Evolutionary conservation across 192 early-diverging fungal species (phyloP).

Genomic region (Backusella circina): DNA sequence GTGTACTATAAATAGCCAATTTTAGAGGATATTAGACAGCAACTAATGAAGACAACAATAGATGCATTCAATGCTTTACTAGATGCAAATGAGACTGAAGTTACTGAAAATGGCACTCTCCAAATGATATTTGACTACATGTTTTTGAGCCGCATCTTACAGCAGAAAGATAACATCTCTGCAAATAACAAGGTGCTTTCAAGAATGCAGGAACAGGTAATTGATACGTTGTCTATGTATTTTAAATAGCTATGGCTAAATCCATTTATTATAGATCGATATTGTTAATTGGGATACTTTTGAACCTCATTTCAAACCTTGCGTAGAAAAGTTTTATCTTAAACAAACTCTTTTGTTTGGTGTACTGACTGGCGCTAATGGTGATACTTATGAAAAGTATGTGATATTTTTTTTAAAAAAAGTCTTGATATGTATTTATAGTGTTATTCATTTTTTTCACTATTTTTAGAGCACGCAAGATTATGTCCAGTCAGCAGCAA

Average conservation of each 20-base stretch:
- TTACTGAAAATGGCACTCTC: constrained; percentile 53
- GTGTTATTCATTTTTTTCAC: not conserved
- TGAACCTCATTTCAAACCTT: constrained; percentile 41
- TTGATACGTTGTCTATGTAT: not conserved
- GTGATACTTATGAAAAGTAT: constrained; percentile 42
- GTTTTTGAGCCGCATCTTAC: constrained; percentile 49
- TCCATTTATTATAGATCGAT: constrained; percentile 51
- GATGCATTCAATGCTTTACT: not conserved
- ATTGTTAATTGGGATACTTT: constrained; percentile 59
- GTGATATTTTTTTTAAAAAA: constrained; percentile 18
- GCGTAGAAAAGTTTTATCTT: constrained; percentile 58
- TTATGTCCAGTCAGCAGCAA: constrained; percentile 34
- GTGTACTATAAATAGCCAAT: constrained; percentile 5
- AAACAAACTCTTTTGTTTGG: constrained; percentile 53
- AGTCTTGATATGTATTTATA: not conserved
- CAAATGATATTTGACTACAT: constrained; percentile 65
- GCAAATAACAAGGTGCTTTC: not conserved
- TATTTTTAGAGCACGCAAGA: not conserved
- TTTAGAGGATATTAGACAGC: not conserved
- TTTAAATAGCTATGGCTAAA: not conserved
- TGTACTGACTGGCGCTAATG: constrained; percentile 44
- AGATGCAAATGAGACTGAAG: not conserved
- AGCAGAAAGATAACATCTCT: constrained; percentile 13
- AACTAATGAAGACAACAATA: not conserved
- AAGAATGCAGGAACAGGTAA: constrained; percentile 13